phyloP scores from a whole-genome alignment of 257 asterid genomes.

The Ophiorrhiza pumila region DNA sequence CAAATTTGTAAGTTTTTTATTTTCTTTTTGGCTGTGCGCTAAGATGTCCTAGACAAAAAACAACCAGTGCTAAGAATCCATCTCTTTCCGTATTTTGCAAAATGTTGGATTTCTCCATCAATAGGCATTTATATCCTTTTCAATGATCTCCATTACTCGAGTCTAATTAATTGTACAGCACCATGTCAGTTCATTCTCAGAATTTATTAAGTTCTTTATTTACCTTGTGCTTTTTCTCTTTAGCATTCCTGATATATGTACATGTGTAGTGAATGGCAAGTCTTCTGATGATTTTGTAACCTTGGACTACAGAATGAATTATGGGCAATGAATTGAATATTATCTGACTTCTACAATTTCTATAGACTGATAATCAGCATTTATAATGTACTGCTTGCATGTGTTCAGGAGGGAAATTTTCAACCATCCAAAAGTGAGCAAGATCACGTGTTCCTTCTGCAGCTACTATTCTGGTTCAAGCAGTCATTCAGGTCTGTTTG shows the following conservation, averaged over 20 bases:
- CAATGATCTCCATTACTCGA: not conserved
- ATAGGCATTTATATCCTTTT: not conserved
- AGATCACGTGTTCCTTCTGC: conserved; percentile 83
- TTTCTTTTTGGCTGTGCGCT: not conserved
- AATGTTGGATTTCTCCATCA: not conserved
- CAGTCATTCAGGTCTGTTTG: conserved; percentile 78
- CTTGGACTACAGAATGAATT: not conserved
- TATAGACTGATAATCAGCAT: conserved; percentile 3
- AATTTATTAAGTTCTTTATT: not conserved
- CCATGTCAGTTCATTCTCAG: not conserved
- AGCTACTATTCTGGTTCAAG: conserved; percentile 96
- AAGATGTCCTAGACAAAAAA: not conserved
- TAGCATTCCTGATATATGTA: not conserved
- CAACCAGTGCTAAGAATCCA: not conserved
- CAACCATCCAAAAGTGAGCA: conserved; percentile 71
- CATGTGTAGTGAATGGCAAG: not conserved
- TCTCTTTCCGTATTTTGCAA: not conserved
- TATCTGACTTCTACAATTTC: not conserved
- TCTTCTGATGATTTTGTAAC: not conserved
- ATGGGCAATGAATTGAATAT: not conserved
- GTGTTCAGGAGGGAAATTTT: conserved; percentile 70
- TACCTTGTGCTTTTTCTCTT: not conserved
- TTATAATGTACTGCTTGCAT: conserved; percentile 28
- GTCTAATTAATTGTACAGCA: not conserved
- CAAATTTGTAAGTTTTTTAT: not conserved